Evolutionary conservation across 768 basidiomycete genomes (phyloP), one percentile per base, ranked within the genome.

Genomic region (Cystobasidium ongulense): DNA sequence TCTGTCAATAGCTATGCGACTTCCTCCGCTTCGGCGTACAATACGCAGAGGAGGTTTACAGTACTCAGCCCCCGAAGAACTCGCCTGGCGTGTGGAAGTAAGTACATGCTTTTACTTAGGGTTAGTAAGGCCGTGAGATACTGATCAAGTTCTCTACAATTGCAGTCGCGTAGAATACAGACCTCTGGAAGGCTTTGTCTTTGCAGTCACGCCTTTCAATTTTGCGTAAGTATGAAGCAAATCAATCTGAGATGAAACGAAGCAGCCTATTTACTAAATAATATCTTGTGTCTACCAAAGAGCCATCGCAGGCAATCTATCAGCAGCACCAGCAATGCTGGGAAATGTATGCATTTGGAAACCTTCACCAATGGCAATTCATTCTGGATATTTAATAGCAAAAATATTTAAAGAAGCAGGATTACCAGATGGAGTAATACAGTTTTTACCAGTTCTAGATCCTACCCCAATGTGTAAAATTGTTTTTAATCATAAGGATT

Each of bases 261-360:
- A n/a, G n/a, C n/a, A n/a, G n/a, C n/a, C n/a, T n/a, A n/a, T n/a
- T n/a, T n/a, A n/a, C n/a, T n/a, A n/a, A n/a, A n/a, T n/a, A n/a
- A n/a, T n/a, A n/a, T 35, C 21, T 13, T 61, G 57, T 8, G 5
- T 18, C 27, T 38, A 53, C 29, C 36, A 18, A 23, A 71, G 68
- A 35, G 68, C 68, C 53, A 99, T 99, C 76, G 95, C 92, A 46
- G 96, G 92, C 17, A 99, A 99, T 82, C 89, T 67, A 13, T 68
- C 31, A 13, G 75, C 76, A 87, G 92, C 87, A 33, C 96, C 96
- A 39, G 94, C 92, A 0, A 84, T 99, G 75, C 90, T 96, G 36
- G 96, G 96, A 57, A 99, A 99, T 81, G 91, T 92, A 66, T 87
- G 89, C 66, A 84, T 98, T 74, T 99, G 96, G 96, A 99, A 99